Conservation (phyloP, 2,329 filamentous ascomycete species). For the Cryphonectria radicalis region DNA sequence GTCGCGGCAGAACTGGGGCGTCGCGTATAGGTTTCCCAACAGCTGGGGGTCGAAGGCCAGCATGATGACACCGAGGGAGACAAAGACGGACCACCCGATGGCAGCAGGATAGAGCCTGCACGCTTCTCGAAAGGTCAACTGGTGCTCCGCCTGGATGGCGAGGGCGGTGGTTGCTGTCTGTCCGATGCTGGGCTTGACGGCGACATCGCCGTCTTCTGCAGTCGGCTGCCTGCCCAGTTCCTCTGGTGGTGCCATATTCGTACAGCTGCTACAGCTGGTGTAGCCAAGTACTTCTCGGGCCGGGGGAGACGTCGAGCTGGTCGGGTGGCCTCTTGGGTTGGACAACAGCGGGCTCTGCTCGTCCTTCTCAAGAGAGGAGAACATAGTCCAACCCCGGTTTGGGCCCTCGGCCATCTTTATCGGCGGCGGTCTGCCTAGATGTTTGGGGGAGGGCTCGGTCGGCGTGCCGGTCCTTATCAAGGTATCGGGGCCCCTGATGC, state of each 20-base stretch:
- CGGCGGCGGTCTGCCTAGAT: background rate
- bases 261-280: background rate
- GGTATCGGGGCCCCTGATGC: background rate
- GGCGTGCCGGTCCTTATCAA: background rate
- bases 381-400: background rate
- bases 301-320: background rate
- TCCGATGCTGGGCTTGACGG: slow-evolving; percentile 22
- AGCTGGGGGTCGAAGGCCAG: slow-evolving; percentile 68
- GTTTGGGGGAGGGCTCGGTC: background rate
- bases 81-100: slow-evolving; percentile 61
- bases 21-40: slow-evolving; percentile 64
- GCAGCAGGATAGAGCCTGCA: slow-evolving; percentile 50
- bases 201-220: slow-evolving; percentile 15
- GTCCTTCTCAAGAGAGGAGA: background rate
- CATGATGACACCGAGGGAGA: slow-evolving; percentile 65
- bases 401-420: background rate
- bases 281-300: background rate
- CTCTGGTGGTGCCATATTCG: slow-evolving; percentile 9
- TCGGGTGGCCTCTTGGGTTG: background rate
- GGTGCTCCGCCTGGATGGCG: slow-evolving; percentile 46
- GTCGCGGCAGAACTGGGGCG: slow-evolving; percentile 59
- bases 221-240: slow-evolving; percentile 20
- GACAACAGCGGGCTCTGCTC: background rate
- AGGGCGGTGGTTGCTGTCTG: slow-evolving; percentile 25
- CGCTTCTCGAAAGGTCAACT: slow-evolving; percentile 46